Conservation (phyloP, 768 basidiomycete species). For the Rhizopogon roseolus region DNA sequence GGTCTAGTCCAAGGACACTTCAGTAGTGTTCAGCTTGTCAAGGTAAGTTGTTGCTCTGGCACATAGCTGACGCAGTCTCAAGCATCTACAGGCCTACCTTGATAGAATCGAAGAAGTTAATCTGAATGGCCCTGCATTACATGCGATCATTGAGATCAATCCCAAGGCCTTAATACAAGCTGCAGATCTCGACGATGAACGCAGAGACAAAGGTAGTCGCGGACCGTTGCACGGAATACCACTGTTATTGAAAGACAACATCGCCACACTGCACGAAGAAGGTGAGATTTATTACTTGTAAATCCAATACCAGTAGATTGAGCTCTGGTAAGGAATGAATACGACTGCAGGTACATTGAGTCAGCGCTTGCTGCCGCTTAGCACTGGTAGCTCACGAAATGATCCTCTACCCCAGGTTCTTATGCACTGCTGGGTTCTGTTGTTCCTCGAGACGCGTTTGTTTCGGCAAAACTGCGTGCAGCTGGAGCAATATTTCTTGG, state of each 20-base stretch:
- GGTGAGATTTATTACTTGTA: constrained; percentile 3
- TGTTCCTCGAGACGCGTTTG: constrained; percentile 23
- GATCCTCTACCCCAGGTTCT: constrained; percentile 9
- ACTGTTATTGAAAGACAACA: constrained; percentile 41
- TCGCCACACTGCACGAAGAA: constrained; percentile 16
- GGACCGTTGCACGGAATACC: constrained; percentile 50
- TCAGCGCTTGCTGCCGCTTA: not conserved
- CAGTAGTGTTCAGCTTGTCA: constrained; percentile 33
- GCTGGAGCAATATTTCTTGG: constrained; percentile 24
- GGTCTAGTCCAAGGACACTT: constrained; percentile 26
- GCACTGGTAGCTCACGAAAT: not conserved
- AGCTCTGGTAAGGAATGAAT: constrained; percentile 23
- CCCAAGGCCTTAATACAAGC: constrained; percentile 49
- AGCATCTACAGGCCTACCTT: constrained; percentile 48
- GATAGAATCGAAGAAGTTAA: constrained; percentile 70
- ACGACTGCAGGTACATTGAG: constrained; percentile 29
- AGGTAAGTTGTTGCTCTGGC: constrained; percentile 9
- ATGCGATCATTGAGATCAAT: constrained; percentile 56
- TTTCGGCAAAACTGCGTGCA: constrained; percentile 15
- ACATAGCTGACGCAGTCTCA: not conserved
- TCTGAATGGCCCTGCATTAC: constrained; percentile 48
- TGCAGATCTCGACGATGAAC: constrained; percentile 41
- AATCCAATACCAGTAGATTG: not conserved
- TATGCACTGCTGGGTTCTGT: constrained; percentile 24
- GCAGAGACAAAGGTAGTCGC: constrained; percentile 35